Evolutionary conservation across 306 rosid species (phyloP).

Genomic region (Astragalus membranaceus): DNA sequence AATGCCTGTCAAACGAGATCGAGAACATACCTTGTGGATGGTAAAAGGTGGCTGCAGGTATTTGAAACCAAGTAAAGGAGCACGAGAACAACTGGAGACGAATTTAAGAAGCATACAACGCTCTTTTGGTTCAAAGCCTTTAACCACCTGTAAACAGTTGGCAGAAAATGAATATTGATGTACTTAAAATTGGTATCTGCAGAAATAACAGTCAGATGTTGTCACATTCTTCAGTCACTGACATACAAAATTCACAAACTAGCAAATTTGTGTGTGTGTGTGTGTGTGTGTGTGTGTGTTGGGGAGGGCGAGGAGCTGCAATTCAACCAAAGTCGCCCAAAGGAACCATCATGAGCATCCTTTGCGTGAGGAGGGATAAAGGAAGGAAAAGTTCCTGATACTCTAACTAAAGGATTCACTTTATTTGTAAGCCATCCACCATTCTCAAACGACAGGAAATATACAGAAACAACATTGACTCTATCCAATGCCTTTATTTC

Average conservation of each 20-base stretch:
- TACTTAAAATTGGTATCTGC: constrained; percentile 13
- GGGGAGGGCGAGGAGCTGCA: neutral
- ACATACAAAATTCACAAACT: constrained; percentile 3
- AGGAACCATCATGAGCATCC: neutral
- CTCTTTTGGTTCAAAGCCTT: constrained; percentile 69
- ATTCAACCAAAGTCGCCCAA: constrained; percentile 6
- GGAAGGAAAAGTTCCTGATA: neutral
- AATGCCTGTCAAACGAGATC: constrained; percentile 11
- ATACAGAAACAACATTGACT: no score
- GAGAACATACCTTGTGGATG: constrained; percentile 72
- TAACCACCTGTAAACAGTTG: constrained; percentile 51
- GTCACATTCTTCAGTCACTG: neutral
- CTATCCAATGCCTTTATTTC: neutral
- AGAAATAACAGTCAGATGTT: neutral
- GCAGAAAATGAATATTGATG: constrained; percentile 16
- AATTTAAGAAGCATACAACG: constrained; percentile 95
- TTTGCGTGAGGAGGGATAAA: neutral
- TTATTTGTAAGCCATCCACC: neutral
- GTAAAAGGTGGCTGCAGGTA: constrained; percentile 89
- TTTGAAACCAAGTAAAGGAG: constrained; percentile 95
- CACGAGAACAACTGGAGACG: constrained; percentile 97
- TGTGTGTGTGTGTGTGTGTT: neutral
- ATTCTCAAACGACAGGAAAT: constrained; percentile 9
- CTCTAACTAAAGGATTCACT: neutral
- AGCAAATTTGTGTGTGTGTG: neutral